Percentiles rank a stretch among this genome's conserved stretches.
Evolutionary conservation across 108 stramenopile species (phyloP).

Genomic region (Pseudonitzschia multistriata): DNA sequence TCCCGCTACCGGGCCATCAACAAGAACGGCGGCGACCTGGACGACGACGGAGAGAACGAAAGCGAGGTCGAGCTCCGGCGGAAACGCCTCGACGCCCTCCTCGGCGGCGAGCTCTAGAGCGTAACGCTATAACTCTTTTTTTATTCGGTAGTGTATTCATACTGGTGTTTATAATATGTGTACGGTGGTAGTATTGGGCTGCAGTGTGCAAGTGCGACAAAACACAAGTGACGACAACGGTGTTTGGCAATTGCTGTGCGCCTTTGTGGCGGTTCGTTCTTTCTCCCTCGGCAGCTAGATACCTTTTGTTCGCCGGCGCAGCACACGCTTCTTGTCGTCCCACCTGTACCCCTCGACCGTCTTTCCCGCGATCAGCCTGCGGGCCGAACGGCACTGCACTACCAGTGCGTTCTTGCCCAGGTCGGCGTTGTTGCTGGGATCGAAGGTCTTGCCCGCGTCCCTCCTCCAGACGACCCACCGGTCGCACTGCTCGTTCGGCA

Average conservation of each 20-base stretch:
- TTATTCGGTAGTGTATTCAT: background rate
- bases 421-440: constrained; percentile 47
- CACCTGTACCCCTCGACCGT: constrained; percentile 36
- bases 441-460: constrained; percentile 56
- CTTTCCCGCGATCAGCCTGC: constrained; percentile 51
- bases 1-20: too few species aligned
- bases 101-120: background rate
- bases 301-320: constrained; percentile 1
- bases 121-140: too few species aligned
- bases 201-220: background rate
- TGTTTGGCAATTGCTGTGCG: too few species aligned
- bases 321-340: constrained; percentile 24
- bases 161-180: background rate
- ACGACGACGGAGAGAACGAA: constrained; percentile 39
- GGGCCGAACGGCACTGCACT: constrained; percentile 57
- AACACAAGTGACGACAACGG: background rate
- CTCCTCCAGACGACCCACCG: constrained; percentile 56
- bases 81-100: constrained; percentile 10
- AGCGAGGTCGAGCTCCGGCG: constrained; percentile 28
- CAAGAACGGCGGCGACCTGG: background rate
- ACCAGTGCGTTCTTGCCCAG: constrained; percentile 50
- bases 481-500: constrained; percentile 15
- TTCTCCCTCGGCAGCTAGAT: background rate
- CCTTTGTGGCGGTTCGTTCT: background rate
- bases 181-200: background rate